phyloP scores from a whole-genome alignment of 257 asterid genomes.

The Scutellaria barbata region DNA sequence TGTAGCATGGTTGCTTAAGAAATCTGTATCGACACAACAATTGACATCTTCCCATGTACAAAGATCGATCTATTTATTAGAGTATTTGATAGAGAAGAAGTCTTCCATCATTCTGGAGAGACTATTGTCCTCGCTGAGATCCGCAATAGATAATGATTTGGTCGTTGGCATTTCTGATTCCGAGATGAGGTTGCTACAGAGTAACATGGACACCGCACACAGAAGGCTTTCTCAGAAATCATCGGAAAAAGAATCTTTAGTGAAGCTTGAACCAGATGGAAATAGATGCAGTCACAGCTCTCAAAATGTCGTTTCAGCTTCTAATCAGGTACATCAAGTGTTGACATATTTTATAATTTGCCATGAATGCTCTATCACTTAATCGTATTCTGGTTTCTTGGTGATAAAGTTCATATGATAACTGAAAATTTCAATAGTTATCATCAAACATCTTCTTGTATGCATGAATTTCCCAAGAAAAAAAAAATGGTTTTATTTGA shows the following conservation, averaged over 20 bases:
- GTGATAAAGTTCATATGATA: background rate
- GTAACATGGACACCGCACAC: constrained; percentile 53
- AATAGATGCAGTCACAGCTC: constrained; percentile 34
- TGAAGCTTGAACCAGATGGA: constrained; percentile 25
- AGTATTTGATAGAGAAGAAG: constrained; percentile 57
- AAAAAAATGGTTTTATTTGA: no score
- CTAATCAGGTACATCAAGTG: constrained; percentile 45
- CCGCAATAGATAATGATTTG: constrained; percentile 45
- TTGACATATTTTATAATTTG: background rate
- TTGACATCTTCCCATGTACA: constrained; percentile 54
- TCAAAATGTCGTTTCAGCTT: constrained; percentile 38
- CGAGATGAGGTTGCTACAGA: constrained; percentile 49
- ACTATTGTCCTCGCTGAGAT: constrained; percentile 48
- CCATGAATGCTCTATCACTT: background rate
- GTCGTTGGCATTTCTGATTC: constrained; percentile 46
- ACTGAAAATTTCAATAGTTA: background rate
- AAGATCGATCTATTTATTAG: constrained; percentile 56
- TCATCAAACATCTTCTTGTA: no score
- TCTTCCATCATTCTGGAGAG: constrained; percentile 61
- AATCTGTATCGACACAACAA: constrained; percentile 50
- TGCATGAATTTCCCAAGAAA: no score
- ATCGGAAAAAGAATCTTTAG: constrained; percentile 35
- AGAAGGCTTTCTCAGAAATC: constrained; percentile 39
- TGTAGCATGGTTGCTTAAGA: constrained; percentile 79
- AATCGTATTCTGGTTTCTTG: background rate